These are phyloP conservation scores for Hamigera avellanea DNA, from an alignment of 495 filamentous ascomycete species.

Conservation along the genomic window DNA sequence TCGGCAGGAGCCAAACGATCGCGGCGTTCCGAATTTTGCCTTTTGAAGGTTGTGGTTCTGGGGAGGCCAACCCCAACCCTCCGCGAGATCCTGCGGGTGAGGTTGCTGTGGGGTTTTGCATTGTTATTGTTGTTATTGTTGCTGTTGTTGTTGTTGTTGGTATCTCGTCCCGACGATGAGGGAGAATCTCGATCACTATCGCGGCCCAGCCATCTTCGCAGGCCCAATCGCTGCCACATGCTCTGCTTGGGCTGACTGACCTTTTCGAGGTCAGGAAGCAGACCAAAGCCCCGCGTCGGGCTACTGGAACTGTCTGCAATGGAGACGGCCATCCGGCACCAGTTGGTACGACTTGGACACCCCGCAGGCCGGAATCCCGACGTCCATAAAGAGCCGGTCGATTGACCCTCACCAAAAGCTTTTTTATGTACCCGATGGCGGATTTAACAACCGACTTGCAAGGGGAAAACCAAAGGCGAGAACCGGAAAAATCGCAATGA, in stretches of 20 bases:
- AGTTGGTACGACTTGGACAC: conserved; percentile 16
- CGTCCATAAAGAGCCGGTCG: conserved; percentile 25
- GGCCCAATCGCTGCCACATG: conserved; percentile 38
- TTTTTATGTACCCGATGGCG: background rate
- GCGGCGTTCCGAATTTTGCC: conserved; percentile 69
- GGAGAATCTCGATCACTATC: conserved; percentile 27
- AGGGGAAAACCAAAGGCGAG: background rate
- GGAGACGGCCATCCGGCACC: conserved; percentile 33
- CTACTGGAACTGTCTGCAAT: conserved; percentile 31
- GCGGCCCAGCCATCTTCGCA: conserved; percentile 36
- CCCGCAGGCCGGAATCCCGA: conserved; percentile 18
- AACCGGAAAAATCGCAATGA: background rate
- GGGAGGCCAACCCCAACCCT: conserved; percentile 73
- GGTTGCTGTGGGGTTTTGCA: conserved; percentile 20
- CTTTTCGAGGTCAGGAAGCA: conserved; percentile 16
- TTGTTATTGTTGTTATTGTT: conserved; percentile 1
- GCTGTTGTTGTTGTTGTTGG: conserved; percentile 9
- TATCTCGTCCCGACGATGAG: conserved; percentile 1
- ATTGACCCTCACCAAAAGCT: background rate
- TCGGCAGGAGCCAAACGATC: conserved; percentile 56
- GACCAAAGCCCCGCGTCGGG: conserved; percentile 24
- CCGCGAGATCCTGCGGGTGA: conserved; percentile 47
- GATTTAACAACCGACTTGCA: background rate
- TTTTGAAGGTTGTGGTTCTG: conserved; percentile 61
- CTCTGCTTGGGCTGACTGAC: conserved; percentile 31